Percentiles rank a stretch among this genome's conserved stretches.
Evolutionary conservation across 1,139 yeast genomes (phyloP).

Genomic region (Suhomyces bokatorum): DNA sequence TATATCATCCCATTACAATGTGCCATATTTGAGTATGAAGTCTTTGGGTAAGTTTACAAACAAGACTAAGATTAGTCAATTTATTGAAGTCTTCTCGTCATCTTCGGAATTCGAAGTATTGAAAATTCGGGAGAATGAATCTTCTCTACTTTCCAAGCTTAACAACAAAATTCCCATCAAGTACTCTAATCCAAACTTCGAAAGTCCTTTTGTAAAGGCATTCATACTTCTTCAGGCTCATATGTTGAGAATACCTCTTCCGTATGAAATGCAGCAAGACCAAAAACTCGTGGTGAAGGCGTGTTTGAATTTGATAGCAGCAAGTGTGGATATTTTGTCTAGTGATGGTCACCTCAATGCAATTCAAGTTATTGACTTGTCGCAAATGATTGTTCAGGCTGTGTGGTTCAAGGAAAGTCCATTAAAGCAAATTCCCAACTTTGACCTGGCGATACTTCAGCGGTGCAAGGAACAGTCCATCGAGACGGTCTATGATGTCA

Average conservation of each 20-base stretch:
- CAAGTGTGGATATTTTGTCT: conserved; percentile 73
- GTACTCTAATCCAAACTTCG: conserved; percentile 33
- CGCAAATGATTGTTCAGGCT: conserved; percentile 88
- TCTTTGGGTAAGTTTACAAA: conserved; percentile 53
- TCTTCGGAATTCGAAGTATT: conserved; percentile 70
- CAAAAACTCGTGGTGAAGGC: conserved; percentile 51
- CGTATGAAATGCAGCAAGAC: conserved; percentile 62
- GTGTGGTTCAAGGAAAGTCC: conserved; percentile 77
- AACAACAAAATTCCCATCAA: conserved; percentile 67
- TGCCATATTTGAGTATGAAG: conserved; percentile 67
- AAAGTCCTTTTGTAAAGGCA: conserved; percentile 65
- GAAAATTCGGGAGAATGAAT: conserved; percentile 64
- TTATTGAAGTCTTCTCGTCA: conserved; percentile 65
- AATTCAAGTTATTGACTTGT: conserved; percentile 78
- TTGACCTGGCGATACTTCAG: conserved; percentile 53
- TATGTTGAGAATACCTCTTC: conserved; percentile 58
- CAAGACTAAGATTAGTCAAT: conserved; percentile 58
- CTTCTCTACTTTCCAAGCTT: conserved; percentile 45
- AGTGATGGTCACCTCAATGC: conserved; percentile 82
- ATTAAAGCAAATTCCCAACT: conserved; percentile 77
- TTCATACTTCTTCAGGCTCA: conserved; percentile 81
- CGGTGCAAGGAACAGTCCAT: conserved; percentile 60
- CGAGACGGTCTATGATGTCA: conserved; percentile 76
- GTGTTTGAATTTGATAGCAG: conserved; percentile 55
- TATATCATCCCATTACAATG: conserved; percentile 71